Conservation (phyloP, 2,329 filamentous ascomycete genomes). For the Akanthomyces muscarius region DNA sequence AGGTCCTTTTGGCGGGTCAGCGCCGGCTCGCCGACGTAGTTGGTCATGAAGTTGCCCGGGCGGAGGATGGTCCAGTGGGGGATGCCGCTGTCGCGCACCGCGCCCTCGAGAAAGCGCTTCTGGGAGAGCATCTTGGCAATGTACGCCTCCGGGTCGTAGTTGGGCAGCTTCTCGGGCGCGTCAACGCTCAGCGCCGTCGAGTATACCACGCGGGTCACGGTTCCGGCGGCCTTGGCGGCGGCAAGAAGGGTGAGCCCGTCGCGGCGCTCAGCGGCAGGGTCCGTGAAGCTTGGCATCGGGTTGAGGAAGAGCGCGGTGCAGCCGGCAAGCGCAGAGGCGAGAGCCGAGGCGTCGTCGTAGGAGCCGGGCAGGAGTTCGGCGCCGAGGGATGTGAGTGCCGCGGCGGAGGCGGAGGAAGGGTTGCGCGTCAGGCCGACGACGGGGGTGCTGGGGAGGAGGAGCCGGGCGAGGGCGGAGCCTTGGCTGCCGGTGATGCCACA, state of each 20-base stretch:
- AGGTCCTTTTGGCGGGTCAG: slow-evolving; percentile 36
- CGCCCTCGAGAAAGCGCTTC: slow-evolving; percentile 41
- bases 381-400: slow-evolving; percentile 28
- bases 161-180: slow-evolving; percentile 26
- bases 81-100: slow-evolving; percentile 24
- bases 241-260: slow-evolving; percentile 32
- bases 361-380: slow-evolving; percentile 31
- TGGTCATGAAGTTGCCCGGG: slow-evolving; percentile 49
- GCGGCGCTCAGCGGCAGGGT: slow-evolving; percentile 24
- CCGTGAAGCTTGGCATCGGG: neutral
- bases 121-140: slow-evolving; percentile 29
- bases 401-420: slow-evolving; percentile 27
- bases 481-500: slow-evolving; percentile 38
- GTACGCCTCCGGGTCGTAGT: no score
- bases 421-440: slow-evolving; percentile 26
- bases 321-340: slow-evolving; percentile 28
- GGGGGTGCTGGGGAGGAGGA: slow-evolving; percentile 31
- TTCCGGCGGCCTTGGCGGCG: slow-evolving; percentile 27
- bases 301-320: slow-evolving; percentile 22
- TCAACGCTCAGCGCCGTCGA: slow-evolving; percentile 31
- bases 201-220: slow-evolving; percentile 34
- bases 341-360: slow-evolving; percentile 25
- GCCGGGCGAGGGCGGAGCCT: slow-evolving; percentile 33
- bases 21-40: slow-evolving; percentile 42
- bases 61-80: slow-evolving; percentile 45